These are phyloP conservation scores for Monosporascus sp. DNA, from an alignment of 2,329 filamentous ascomycete genomes.

Conservation along the genomic window DNA sequence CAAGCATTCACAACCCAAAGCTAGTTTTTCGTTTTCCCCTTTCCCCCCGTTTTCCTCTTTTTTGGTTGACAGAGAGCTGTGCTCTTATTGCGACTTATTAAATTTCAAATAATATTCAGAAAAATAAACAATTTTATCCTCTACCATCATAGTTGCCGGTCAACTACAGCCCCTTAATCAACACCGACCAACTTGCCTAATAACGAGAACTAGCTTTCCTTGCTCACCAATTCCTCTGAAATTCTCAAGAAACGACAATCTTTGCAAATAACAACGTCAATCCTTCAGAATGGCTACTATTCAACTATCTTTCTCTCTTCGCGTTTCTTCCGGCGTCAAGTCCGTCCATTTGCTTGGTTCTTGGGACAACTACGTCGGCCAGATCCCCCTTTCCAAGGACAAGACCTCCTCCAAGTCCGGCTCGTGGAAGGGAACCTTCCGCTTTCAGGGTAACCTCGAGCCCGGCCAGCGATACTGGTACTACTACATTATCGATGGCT, in stretches of 20 bases:
- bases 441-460: constrained; percentile 87
- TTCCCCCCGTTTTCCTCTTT: constrained; percentile 31
- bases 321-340: constrained; percentile 94
- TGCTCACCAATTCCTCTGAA: constrained; percentile 43
- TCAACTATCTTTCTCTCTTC: constrained; percentile 92
- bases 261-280: constrained; percentile 32
- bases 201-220: constrained; percentile 49
- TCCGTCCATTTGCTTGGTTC: constrained; percentile 95
- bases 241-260: constrained; percentile 31
- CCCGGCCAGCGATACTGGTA: constrained; percentile 97
- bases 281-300: constrained; percentile 71
- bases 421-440: constrained; percentile 93
- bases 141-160: constrained; percentile 40
- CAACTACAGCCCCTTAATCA: constrained; percentile 39
- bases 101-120: constrained; percentile 25
- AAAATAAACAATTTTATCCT: constrained; percentile 29
- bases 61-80: constrained; percentile 44
- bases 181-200: constrained; percentile 31
- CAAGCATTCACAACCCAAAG: constrained; percentile 56
- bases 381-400: constrained; percentile 91
- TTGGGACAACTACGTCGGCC: constrained; percentile 94
- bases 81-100: constrained; percentile 40
- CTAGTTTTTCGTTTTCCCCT: constrained; percentile 46
- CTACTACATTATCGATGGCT: constrained; percentile 99
- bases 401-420: constrained; percentile 76